Percentiles rank a stretch among this genome's conserved stretches.
Conservation (phyloP, 768 basidiomycete species). For the Rhodosporidiobolus odoratus region DNA sequence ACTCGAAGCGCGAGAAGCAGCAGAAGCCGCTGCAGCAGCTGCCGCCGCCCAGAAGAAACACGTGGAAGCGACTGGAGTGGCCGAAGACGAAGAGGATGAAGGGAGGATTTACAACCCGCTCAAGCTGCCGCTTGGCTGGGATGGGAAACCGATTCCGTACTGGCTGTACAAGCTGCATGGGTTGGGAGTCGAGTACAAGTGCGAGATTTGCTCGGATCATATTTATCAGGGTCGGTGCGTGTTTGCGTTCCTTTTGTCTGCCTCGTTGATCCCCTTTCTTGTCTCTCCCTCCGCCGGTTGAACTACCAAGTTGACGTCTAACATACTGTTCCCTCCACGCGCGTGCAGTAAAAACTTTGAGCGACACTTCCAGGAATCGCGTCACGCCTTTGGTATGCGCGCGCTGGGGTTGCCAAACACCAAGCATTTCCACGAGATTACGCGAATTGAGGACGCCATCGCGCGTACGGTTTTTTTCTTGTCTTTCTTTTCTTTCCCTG, state of each 20-base stretch:
- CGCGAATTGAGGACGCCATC: conserved; percentile 91
- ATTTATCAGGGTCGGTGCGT: conserved; percentile 89
- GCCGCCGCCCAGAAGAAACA: conserved; percentile 15
- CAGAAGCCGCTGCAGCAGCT: conserved; percentile 43
- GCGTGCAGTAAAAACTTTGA: conserved; percentile 81
- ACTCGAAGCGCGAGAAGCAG: conserved; percentile 46
- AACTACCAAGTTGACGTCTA: neutral
- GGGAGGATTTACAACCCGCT: conserved; percentile 97
- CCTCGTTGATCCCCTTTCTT: neutral
- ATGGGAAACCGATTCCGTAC: conserved; percentile 97
- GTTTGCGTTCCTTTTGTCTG: neutral
- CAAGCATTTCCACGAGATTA: conserved; percentile 98
- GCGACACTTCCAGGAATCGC: conserved; percentile 92
- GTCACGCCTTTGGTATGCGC: conserved; percentile 97
- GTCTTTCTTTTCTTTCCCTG: neutral
- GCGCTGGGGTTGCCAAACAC: conserved; percentile 95
- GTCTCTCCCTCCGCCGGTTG: neutral
- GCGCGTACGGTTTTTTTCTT: conserved; percentile 59
- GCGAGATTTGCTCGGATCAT: conserved; percentile 94
- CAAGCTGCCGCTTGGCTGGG: conserved; percentile 94
- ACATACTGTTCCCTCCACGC: neutral
- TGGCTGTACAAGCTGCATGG: conserved; percentile 98
- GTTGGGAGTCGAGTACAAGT: conserved; percentile 92
- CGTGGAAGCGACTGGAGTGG: conserved; percentile 49
- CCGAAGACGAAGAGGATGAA: conserved; percentile 77